A percentile compares a stretch with the other conserved stretches of the same genome.
phyloP scores from a whole-genome alignment of 768 basidiomycete species.

The Lyophyllum shimeji region DNA sequence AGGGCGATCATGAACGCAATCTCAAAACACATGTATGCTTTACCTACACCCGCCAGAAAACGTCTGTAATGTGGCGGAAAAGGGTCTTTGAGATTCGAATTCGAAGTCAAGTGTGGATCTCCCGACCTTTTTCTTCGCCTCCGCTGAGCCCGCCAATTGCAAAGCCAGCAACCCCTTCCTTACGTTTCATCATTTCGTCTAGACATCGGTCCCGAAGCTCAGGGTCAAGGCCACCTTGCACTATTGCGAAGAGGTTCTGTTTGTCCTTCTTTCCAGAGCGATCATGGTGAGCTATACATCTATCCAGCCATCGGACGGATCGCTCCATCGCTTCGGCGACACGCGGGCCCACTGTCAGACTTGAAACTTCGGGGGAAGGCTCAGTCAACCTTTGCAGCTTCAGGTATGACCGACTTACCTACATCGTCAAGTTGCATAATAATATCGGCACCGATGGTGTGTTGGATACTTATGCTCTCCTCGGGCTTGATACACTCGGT shows the following conservation, averaged over 20 bases:
- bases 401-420: slow-evolving; percentile 44
- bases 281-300: slow-evolving; percentile 79
- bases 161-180: slow-evolving; percentile 79
- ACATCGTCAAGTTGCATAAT: slow-evolving; percentile 96
- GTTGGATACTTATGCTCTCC: slow-evolving; percentile 88
- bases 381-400: background rate
- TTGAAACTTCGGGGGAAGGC: slow-evolving; percentile 53
- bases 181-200: slow-evolving; percentile 78
- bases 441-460: slow-evolving; percentile 89
- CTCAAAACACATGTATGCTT: background rate
- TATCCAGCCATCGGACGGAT: slow-evolving; percentile 87
- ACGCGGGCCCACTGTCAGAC: slow-evolving; percentile 75
- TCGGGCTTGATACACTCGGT: slow-evolving; percentile 60
- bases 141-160: slow-evolving; percentile 91
- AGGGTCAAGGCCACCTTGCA: slow-evolving; percentile 83
- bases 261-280: slow-evolving; percentile 57
- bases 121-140: slow-evolving; percentile 85
- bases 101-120: background rate
- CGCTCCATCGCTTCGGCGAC: slow-evolving; percentile 88
- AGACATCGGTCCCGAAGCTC: slow-evolving; percentile 73
- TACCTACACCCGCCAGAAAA: slow-evolving; percentile 82
- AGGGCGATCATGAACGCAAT: slow-evolving; percentile 1
- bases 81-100: background rate
- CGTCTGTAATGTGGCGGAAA: slow-evolving; percentile 40
- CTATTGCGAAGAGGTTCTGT: slow-evolving; percentile 90